phyloP scores from a whole-genome alignment of 805 yeast species.

The Suhomyces sp. region DNA sequence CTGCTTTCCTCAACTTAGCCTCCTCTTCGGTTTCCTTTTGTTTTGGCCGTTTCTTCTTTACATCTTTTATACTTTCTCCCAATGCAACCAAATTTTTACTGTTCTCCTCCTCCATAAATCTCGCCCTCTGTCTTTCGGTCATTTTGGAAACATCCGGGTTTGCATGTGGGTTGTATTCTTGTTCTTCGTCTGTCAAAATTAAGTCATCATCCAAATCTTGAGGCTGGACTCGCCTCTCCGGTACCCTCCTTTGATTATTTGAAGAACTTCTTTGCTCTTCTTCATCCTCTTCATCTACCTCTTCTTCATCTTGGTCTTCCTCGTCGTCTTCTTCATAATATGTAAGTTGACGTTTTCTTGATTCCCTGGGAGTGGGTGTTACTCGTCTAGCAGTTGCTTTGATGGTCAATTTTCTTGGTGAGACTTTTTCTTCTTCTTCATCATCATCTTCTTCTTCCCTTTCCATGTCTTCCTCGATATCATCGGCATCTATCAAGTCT shows the following conservation, averaged over 20 bases:
- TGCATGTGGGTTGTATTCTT: constrained; percentile 42
- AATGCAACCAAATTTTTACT: constrained; percentile 28
- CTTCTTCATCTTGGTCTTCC: constrained; percentile 30
- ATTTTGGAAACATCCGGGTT: constrained; percentile 46
- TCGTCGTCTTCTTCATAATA: constrained; percentile 38
- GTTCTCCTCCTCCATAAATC: constrained; percentile 34
- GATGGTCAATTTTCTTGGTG: constrained; percentile 12
- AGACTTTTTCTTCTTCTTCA: constrained; percentile 25
- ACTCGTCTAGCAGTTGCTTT: constrained; percentile 6
- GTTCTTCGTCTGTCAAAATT: constrained; percentile 41
- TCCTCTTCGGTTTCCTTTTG: constrained; percentile 79
- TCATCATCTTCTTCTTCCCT: constrained; percentile 27
- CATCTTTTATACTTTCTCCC: constrained; percentile 21
- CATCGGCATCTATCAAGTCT: constrained; percentile 35
- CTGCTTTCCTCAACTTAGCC: constrained; percentile 75
- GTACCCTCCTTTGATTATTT: constrained; percentile 10
- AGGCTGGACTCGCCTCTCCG: constrained; percentile 20
- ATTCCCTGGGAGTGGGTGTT: constrained; percentile 19
- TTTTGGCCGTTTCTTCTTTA: constrained; percentile 46
- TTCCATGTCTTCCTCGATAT: constrained; percentile 37
- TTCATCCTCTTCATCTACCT: constrained; percentile 16
- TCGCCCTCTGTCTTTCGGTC: constrained; percentile 58
- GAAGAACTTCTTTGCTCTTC: constrained; percentile 5
- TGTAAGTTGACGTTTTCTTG: constrained; percentile 37
- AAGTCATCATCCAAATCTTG: constrained; percentile 37